Conservation (phyloP, 176 grass and related monocot species). For the Lolium perenne region DNA sequence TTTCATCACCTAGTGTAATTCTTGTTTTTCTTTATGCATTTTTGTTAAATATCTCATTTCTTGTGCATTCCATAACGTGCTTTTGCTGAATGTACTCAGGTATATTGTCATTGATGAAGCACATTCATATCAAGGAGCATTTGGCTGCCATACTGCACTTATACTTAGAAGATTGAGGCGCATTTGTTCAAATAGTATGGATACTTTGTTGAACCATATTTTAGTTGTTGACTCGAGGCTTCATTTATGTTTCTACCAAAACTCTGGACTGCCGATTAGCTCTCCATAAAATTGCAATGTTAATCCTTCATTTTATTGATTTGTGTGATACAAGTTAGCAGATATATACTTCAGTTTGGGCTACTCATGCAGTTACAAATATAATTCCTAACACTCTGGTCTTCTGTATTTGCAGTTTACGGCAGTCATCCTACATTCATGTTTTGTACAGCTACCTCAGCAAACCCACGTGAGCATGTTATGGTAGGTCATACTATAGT, state of each 20-base stretch:
- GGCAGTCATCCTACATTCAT: constrained; percentile 75
- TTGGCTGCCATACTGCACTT: constrained; percentile 96
- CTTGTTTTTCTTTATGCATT: constrained; percentile 6
- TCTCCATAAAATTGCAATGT: constrained; percentile 3
- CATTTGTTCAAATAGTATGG: constrained; percentile 86
- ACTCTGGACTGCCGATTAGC: background rate
- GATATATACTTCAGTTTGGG: constrained; percentile 19
- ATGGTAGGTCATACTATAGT: constrained; percentile 63
- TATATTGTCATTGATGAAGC: constrained; percentile 98
- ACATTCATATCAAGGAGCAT: constrained; percentile 96
- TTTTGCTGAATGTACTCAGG: constrained; percentile 52
- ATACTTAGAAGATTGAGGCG: constrained; percentile 87
- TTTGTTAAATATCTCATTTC: constrained; percentile 17
- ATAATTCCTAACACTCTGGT: constrained; percentile 29
- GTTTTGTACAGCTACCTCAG: constrained; percentile 95
- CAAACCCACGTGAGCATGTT: constrained; percentile 91
- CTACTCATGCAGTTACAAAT: constrained; percentile 26
- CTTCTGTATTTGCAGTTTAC: constrained; percentile 72
- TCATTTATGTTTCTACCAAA: constrained; percentile 6
- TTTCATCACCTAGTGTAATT: background rate
- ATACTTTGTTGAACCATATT: constrained; percentile 28
- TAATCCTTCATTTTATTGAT: background rate
- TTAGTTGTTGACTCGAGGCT: constrained; percentile 22
- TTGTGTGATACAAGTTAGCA: constrained; percentile 31
- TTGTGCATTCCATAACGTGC: constrained; percentile 20